phyloP scores from a whole-genome alignment of 1,284 basidiomycete genomes.

The Gymnopus androsaceus region DNA sequence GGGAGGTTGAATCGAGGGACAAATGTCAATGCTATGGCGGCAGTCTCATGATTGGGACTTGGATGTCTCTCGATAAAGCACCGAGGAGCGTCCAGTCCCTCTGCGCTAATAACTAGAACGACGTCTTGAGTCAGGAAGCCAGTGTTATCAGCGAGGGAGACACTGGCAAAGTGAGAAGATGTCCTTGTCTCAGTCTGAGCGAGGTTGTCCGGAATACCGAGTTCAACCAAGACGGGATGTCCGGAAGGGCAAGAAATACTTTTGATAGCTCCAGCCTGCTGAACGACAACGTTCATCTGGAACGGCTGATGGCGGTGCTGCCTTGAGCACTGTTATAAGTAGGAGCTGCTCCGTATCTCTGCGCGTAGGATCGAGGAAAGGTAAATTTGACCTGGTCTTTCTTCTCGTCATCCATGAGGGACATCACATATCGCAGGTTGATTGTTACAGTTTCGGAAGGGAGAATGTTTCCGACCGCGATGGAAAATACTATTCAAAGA shows the following conservation, averaged over 20 bases:
- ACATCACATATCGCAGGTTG: slow-evolving; percentile 8
- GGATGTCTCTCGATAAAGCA: slow-evolving; percentile 29
- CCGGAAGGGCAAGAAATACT: no score
- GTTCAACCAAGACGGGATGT: slow-evolving; percentile 11
- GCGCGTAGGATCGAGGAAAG: slow-evolving; percentile 12
- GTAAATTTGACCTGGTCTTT: slow-evolving; percentile 13
- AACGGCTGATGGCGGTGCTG: slow-evolving; percentile 1
- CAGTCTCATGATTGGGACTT: slow-evolving; percentile 18
- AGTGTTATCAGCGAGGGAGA: slow-evolving; percentile 1
- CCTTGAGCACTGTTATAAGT: background rate
- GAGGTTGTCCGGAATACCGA: slow-evolving; percentile 8
- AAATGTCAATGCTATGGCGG: slow-evolving; percentile 30
- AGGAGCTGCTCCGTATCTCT: slow-evolving; percentile 12
- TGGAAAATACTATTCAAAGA: slow-evolving; percentile 6
- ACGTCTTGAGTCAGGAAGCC: slow-evolving; percentile 22
- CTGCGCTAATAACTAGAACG: slow-evolving; percentile 23
- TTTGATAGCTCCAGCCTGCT: slow-evolving; percentile 7
- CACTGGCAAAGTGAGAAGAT: slow-evolving; percentile 4
- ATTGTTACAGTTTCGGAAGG: slow-evolving; percentile 13
- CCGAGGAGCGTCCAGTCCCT: slow-evolving; percentile 28
- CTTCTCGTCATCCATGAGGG: slow-evolving; percentile 17
- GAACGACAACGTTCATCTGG: background rate
- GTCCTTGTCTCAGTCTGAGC: background rate
- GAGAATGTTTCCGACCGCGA: slow-evolving; percentile 14
- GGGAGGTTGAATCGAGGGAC: slow-evolving; percentile 33